Percentiles rank a stretch among this genome's conserved stretches.
Evolutionary conservation across 106 monocot genomes (phyloP).

Genomic region (Acorus gramineus): DNA sequence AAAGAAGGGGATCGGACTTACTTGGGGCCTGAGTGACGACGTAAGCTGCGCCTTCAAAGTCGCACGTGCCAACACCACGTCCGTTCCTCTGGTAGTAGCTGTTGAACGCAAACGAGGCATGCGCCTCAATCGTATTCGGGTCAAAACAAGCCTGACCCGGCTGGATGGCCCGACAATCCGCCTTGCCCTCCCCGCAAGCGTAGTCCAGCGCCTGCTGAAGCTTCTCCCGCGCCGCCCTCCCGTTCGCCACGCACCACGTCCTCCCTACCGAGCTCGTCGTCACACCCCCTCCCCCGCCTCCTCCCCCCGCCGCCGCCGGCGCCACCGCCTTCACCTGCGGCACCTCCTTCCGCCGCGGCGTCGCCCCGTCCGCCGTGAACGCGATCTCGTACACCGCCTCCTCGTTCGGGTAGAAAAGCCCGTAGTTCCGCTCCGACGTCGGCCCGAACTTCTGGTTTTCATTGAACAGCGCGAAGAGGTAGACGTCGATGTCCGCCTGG

Average conservation of each 20-base stretch:
- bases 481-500: neutral
- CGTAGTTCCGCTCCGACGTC: constrained; percentile 8
- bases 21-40: too few species aligned
- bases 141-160: too few species aligned
- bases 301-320: neutral
- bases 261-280: neutral
- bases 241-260: constrained; percentile 9
- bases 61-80: too few species aligned
- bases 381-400: constrained; percentile 2
- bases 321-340: neutral
- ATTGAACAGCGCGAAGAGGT: constrained; percentile 7
- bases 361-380: neutral
- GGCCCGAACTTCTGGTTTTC: neutral
- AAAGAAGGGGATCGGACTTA: too few species aligned
- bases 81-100: too few species aligned
- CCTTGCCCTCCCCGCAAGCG: neutral
- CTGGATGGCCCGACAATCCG: too few species aligned
- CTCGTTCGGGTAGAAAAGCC: constrained; percentile 3
- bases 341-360: neutral
- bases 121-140: too few species aligned
- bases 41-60: too few species aligned
- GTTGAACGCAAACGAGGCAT: too few species aligned
- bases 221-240: too few species aligned
- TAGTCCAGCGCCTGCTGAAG: too few species aligned
- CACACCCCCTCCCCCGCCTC: neutral